phyloP scores from a whole-genome alignment of 2,329 filamentous ascomycete species.

The Nothophaeocryptopus gaeumannii region DNA sequence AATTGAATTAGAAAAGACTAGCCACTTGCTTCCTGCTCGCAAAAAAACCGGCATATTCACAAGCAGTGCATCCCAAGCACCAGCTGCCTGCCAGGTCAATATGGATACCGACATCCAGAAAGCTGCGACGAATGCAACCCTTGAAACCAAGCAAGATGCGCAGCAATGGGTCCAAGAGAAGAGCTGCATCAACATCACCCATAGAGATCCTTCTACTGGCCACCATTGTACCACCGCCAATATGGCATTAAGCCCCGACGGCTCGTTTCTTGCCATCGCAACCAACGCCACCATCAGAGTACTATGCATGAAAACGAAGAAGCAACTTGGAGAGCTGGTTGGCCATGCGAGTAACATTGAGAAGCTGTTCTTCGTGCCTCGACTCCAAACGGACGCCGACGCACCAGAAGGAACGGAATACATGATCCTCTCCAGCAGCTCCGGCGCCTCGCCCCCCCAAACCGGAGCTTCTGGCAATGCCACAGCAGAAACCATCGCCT shows the following conservation, averaged over 20 bases:
- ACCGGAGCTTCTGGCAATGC: background rate
- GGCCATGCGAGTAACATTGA: slow-evolving; percentile 10
- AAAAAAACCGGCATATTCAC: no score
- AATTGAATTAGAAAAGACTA: no score
- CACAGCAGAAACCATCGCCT: slow-evolving; percentile 12
- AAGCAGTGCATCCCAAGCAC: no score
- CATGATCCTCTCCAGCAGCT: slow-evolving; percentile 6
- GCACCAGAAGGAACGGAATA: slow-evolving; percentile 6
- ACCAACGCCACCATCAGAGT: slow-evolving; percentile 7
- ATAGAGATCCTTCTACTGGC: no score
- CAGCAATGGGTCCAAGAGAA: no score
- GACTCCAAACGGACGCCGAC: background rate
- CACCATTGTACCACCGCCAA: no score
- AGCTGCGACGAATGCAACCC: no score
- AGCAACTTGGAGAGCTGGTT: slow-evolving; percentile 6
- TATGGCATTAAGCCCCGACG: background rate
- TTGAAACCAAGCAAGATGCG: no score
- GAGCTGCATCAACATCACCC: no score
- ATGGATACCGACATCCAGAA: no score
- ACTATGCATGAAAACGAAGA: slow-evolving; percentile 1
- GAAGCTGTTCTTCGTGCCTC: slow-evolving; percentile 7
- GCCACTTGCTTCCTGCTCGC: no score
- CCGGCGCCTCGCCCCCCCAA: background rate
- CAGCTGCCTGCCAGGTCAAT: no score
- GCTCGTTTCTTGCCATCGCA: background rate